Base-by-base conservation (phyloP, 441 rosid genomes). In the Macaranga tanarius region DNA sequence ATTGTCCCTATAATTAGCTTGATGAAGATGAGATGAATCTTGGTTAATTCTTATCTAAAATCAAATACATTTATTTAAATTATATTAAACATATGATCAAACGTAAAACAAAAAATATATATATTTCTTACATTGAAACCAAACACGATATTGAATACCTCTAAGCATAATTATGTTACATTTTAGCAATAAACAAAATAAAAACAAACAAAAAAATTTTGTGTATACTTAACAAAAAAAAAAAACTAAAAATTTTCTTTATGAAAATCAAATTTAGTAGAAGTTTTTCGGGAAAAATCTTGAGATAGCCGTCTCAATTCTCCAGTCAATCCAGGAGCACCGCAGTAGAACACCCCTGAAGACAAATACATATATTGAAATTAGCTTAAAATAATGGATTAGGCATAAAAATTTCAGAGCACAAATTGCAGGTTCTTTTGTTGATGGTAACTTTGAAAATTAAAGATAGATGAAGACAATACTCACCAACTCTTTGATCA, bases 181-280 rank as follows among this genome's bases (percentile, higher is more conserved):
- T 16, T 74, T 79, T 22, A 31, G 5, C 3, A 51, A 56, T 34
- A 44, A 67, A 34, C 17, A 5, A 26, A 42, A 54, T 5, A 20
- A 44, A 48, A 42, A 63, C 50, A 16, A 26, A 22, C 23, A 2
- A 54, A 31, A 31, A 31, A 54, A n/a, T n/a, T 54, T 20, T 69
- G 16, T 2, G 2, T 31, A 25, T 2, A 38, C 20, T 23, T 2
- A 22, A 70, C n/a, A 13, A 20, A 40, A 56, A 1, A 42, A 34
- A 20, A 40, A 62, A 34, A 42, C 71, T 79, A 92, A 58, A 90
- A 90, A 71, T 92, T 90, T 76, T 92, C 96, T 73, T 92, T 89
- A 65, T 90, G 92, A 79, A 92, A 90, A 72, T 89, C 94, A 75
- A 92, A 92, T 80, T 89, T 90, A 59, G 96, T 90, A 20, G 86